phyloP scores from a whole-genome alignment of 2,329 filamentous ascomycete genomes.

The Emmonsia crescens region DNA sequence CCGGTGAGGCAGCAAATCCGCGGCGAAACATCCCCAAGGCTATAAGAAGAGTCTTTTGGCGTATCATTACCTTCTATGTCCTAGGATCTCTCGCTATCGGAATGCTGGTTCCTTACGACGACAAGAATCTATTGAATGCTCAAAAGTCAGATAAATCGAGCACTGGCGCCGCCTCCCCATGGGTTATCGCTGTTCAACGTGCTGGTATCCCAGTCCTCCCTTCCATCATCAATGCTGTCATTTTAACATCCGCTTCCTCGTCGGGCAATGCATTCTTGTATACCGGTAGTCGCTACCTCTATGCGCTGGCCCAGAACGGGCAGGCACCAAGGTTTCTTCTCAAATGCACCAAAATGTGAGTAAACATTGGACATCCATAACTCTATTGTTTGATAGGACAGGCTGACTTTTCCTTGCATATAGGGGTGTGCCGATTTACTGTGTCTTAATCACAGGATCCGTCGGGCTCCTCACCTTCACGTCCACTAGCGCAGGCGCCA shows the following conservation, averaged over 20 bases:
- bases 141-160: constrained; percentile 48
- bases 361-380: constrained; percentile 11
- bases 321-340: constrained; percentile 44
- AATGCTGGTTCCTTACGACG: constrained; percentile 56
- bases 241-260: constrained; percentile 61
- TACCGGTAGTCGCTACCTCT: constrained; percentile 43
- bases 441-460: constrained; percentile 29
- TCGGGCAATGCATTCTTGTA: constrained; percentile 57
- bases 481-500: constrained; percentile 28
- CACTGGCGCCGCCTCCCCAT: constrained; percentile 48
- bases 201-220: constrained; percentile 59
- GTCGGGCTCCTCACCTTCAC: constrained; percentile 38
- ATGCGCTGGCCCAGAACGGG: constrained; percentile 36
- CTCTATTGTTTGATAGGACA: constrained; percentile 23
- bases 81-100: constrained; percentile 47
- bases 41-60: constrained; percentile 44
- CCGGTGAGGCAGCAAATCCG: constrained; percentile 46
- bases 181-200: constrained; percentile 59
- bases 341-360: constrained; percentile 36
- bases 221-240: constrained; percentile 64
- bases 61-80: constrained; percentile 49
- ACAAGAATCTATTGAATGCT: constrained; percentile 39
- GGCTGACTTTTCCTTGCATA: neutral
- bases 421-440: constrained; percentile 36
- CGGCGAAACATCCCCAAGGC: constrained; percentile 44